Percentiles rank a stretch among this genome's conserved stretches.
phyloP scores from a whole-genome alignment of 2,329 filamentous ascomycete genomes.

The Phialophora macrospora region DNA sequence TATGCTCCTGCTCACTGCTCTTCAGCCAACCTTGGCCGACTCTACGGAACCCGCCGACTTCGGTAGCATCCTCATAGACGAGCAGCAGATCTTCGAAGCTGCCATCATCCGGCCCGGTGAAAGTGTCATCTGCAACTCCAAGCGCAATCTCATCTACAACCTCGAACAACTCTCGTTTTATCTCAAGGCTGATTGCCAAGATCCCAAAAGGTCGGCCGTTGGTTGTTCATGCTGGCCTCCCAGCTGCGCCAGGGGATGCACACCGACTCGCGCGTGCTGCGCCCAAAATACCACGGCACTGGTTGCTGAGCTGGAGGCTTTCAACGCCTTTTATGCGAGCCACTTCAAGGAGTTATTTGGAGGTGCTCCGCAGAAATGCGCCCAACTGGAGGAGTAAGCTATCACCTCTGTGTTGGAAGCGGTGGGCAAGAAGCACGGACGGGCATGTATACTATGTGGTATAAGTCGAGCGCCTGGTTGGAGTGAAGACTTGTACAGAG shows the following conservation, averaged over 20 bases:
- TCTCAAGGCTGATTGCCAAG: slow-evolving; percentile 9
- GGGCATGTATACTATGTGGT: background rate
- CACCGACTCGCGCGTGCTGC: background rate
- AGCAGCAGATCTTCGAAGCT: background rate
- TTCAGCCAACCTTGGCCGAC: background rate
- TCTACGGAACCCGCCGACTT: background rate
- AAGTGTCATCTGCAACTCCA: slow-evolving; percentile 11
- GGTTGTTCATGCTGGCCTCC: slow-evolving; percentile 12
- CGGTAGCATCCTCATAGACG: background rate
- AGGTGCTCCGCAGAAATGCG: background rate
- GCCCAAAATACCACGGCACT: slow-evolving; percentile 4
- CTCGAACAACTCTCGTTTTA: slow-evolving; percentile 10
- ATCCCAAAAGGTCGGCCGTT: background rate
- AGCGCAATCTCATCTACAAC: slow-evolving; percentile 1
- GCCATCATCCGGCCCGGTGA: background rate
- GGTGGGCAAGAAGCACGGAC: background rate
- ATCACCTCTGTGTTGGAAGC: background rate
- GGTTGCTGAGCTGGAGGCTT: slow-evolving; percentile 1
- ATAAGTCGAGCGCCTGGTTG: background rate
- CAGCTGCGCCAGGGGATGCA: background rate
- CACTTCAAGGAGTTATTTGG: slow-evolving; percentile 7
- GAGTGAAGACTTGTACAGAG: background rate
- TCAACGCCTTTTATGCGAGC: slow-evolving; percentile 6
- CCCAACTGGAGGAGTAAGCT: slow-evolving; percentile 1
- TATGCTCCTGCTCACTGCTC: background rate